Conservation (phyloP, 2,329 filamentous ascomycete genomes). For the Colletotrichum scovillei region DNA sequence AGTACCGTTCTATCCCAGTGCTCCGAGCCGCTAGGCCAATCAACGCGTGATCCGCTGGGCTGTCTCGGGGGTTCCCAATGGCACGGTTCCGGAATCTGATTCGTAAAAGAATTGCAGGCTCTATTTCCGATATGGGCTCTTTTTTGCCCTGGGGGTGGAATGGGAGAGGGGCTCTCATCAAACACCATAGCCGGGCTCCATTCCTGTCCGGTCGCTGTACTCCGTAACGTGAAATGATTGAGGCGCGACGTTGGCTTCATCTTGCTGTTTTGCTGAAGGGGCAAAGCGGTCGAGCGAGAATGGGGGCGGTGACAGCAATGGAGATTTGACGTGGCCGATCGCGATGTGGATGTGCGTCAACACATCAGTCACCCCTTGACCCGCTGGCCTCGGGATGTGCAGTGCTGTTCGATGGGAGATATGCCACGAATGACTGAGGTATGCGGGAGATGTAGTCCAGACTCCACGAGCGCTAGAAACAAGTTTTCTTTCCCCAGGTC, state of each 20-base stretch:
- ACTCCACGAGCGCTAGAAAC: not conserved
- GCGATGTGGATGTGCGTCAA: not conserved
- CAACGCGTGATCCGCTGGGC: constrained; percentile 10
- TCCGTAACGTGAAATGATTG: constrained; percentile 7
- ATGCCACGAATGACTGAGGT: not conserved
- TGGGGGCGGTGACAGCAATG: not conserved
- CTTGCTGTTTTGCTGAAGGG: not conserved
- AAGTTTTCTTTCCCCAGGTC: not conserved
- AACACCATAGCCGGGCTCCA: not conserved
- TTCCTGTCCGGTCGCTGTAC: not conserved
- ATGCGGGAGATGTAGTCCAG: not conserved
- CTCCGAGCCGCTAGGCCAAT: constrained; percentile 9
- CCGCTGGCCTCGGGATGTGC: not conserved
- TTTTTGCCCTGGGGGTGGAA: not conserved
- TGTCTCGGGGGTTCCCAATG: constrained; percentile 29
- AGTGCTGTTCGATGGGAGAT: not conserved
- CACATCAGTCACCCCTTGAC: not conserved
- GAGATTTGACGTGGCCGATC: constrained; percentile 11
- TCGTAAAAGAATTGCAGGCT: constrained; percentile 25
- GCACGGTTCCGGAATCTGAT: constrained; percentile 33
- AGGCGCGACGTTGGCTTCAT: not conserved
- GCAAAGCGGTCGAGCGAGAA: not conserved
- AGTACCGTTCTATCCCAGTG: constrained; percentile 20
- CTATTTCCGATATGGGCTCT: constrained; percentile 30
- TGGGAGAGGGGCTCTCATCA: constrained; percentile 7